phyloP scores from a whole-genome alignment of 1,284 basidiomycete genomes.

The Ustilago tritici region DNA sequence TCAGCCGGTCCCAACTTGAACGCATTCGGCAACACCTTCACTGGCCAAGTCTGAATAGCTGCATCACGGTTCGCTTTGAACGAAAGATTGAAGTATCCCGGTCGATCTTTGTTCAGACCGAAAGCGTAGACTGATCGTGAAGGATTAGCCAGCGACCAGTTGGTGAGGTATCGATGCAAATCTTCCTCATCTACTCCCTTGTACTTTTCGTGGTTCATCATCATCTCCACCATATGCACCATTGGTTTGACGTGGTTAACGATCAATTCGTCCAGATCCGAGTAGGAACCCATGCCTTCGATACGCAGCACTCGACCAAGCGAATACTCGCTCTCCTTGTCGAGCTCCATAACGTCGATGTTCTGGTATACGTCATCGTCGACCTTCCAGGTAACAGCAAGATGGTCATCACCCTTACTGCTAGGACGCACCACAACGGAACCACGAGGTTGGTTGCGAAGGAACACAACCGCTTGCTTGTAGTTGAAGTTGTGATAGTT shows the following conservation, averaged over 20 bases:
- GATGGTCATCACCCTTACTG: constrained; percentile 90
- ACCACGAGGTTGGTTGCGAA: constrained; percentile 87
- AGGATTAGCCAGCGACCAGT: constrained; percentile 83
- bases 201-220: constrained; percentile 96
- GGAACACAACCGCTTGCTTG: constrained; percentile 86
- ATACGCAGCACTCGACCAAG: constrained; percentile 81
- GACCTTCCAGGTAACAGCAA: constrained; percentile 99
- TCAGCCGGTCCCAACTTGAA: constrained; percentile 67
- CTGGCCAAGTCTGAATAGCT: constrained; percentile 69
- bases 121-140: constrained; percentile 96
- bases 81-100: constrained; percentile 92
- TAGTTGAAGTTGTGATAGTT: constrained; percentile 98
- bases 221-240: constrained; percentile 90
- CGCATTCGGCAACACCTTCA: constrained; percentile 66
- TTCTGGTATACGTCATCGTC: constrained; percentile 97
- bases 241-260: constrained; percentile 97
- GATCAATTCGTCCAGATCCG: constrained; percentile 96
- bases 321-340: constrained; percentile 77
- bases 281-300: constrained; percentile 82
- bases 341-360: constrained; percentile 89
- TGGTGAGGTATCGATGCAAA: constrained; percentile 72
- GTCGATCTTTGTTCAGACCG: constrained; percentile 86
- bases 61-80: constrained; percentile 81
- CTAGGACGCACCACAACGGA: constrained; percentile 86
- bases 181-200: constrained; percentile 87